A percentile compares a stretch with the other conserved stretches of the same genome.
Conservation (phyloP, 352 stramenopile genomes). For the Phytophthora parvispora region DNA sequence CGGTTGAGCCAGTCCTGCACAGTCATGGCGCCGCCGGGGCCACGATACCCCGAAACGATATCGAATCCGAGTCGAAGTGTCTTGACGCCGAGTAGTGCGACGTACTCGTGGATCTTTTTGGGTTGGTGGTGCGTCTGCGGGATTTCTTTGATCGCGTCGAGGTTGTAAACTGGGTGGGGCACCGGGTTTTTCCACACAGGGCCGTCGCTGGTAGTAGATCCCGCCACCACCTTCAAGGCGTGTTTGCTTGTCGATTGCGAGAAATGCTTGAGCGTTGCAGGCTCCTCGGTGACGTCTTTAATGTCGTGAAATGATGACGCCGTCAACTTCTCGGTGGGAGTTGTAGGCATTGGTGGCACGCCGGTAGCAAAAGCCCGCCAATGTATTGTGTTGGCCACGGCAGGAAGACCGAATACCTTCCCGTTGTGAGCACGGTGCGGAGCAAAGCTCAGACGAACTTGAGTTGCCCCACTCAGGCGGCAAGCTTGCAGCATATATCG, state of each 20-base stretch:
- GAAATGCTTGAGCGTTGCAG: constrained; percentile 40
- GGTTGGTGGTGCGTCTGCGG: constrained; percentile 46
- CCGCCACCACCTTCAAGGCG: background rate
- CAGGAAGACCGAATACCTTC: too few species aligned
- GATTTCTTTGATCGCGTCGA: constrained; percentile 39
- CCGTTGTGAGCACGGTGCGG: too few species aligned
- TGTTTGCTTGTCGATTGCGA: constrained; percentile 32
- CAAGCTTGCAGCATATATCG: too few species aligned
- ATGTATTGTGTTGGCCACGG: too few species aligned
- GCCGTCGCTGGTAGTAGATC: background rate
- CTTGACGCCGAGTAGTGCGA: constrained; percentile 47
- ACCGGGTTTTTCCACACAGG: constrained; percentile 49
- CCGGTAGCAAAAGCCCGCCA: too few species aligned
- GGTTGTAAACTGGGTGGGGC: constrained; percentile 54
- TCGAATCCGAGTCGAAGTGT: constrained; percentile 55
- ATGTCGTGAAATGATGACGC: constrained; percentile 41
- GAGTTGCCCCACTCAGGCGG: too few species aligned
- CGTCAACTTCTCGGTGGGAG: constrained; percentile 21
- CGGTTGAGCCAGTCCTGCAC: constrained; percentile 73
- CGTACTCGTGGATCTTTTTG: constrained; percentile 47
- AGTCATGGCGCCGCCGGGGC: constrained; percentile 60
- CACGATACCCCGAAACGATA: constrained; percentile 56
- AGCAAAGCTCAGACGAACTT: too few species aligned
- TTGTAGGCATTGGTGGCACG: too few species aligned
- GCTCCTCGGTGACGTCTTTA: constrained; percentile 45